Percentiles rank a stretch among this genome's conserved stretches.
Evolutionary conservation across 306 rosid species (phyloP).

Genomic region (Corylus heterophylla): DNA sequence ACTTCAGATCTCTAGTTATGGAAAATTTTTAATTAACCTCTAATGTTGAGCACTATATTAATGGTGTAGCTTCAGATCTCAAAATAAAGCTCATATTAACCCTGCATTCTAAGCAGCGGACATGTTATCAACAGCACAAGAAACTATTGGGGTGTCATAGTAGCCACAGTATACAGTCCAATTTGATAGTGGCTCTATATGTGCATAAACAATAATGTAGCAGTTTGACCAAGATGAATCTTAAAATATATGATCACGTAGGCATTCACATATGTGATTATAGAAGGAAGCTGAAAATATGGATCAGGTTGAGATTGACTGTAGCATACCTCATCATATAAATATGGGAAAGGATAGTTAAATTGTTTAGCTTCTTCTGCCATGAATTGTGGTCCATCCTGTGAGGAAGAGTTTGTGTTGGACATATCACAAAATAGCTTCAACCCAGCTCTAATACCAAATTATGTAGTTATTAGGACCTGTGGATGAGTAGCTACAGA

Average conservation of each 20-base stretch:
- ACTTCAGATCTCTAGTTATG: not conserved
- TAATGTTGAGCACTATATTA: not conserved
- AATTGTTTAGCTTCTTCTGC: constrained; percentile 80
- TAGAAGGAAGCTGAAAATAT: not conserved
- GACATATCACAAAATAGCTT: constrained; percentile 41
- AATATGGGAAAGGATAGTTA: constrained; percentile 85
- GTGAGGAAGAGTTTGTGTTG: constrained; percentile 49
- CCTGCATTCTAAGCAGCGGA: not conserved
- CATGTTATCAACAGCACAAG: not conserved
- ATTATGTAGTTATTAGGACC: constrained; percentile 54
- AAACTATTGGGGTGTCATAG: not conserved
- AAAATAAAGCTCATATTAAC: not conserved
- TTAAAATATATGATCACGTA: constrained; percentile 10
- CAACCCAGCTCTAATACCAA: constrained; percentile 32
- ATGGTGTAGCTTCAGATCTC: not conserved
- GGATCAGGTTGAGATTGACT: constrained; percentile 15
- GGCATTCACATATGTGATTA: constrained; percentile 19
- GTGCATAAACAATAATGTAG: constrained; percentile 1
- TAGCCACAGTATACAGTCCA: not conserved
- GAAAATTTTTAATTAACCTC: not conserved
- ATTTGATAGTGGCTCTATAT: not conserved
- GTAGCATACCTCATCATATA: constrained; percentile 72
- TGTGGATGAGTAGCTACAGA: constrained; percentile 80
- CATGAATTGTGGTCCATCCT: constrained; percentile 95
- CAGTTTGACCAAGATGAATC: not conserved